Evolutionary conservation across 1,284 basidiomycete species (phyloP).

Genomic region (Ceratobasidium sp.): DNA sequence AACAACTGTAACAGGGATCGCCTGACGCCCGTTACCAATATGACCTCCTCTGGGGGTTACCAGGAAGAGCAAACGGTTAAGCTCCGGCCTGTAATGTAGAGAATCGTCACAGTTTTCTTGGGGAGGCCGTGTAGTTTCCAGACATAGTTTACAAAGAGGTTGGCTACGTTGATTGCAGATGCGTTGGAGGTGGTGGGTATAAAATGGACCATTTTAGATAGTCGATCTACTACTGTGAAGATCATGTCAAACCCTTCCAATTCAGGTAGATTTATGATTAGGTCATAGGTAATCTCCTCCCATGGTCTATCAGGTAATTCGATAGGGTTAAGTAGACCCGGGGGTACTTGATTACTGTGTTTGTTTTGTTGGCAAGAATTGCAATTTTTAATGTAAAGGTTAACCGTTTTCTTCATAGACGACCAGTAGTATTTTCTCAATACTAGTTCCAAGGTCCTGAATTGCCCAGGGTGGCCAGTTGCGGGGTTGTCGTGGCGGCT

Average conservation of each 20-base stretch:
- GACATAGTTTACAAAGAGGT: neutral
- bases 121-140: constrained; percentile 17
- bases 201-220: constrained; percentile 47
- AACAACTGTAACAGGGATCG: too few species aligned
- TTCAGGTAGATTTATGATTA: neutral
- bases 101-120: constrained; percentile 1
- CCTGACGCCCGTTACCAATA: too few species aligned
- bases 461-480: constrained; percentile 9
- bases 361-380: constrained; percentile 4
- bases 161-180: neutral
- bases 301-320: neutral
- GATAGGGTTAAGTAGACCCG: neutral
- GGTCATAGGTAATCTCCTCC: constrained; percentile 19
- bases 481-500: constrained; percentile 52
- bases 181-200: constrained; percentile 40
- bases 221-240: constrained; percentile 46
- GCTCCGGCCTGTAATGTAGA: too few species aligned
- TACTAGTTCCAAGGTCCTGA: neutral
- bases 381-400: neutral
- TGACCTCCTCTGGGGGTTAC: too few species aligned
- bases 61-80: too few species aligned
- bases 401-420: neutral
- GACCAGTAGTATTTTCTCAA: neutral
- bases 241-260: constrained; percentile 38
- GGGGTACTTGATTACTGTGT: neutral